Evolutionary conservation across 129 eudicot species (phyloP).

Genomic region (Erigeron canadensis): DNA sequence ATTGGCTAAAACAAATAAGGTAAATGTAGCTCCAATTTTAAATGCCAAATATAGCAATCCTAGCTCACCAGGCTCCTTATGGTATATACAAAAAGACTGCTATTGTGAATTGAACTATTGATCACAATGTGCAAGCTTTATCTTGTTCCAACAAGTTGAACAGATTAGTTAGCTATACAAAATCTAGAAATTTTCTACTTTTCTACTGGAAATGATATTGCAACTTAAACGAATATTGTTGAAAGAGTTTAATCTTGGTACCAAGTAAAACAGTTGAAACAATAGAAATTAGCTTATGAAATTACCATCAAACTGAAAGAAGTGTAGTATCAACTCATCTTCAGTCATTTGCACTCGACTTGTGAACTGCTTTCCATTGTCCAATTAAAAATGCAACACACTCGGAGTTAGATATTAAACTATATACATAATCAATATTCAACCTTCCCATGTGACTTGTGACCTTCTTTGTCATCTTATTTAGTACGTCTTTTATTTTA

Average conservation of each 20-base stretch:
- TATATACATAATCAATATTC: background rate
- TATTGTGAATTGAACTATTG: background rate
- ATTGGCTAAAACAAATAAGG: slow-evolving; percentile 1
- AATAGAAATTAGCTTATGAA: background rate
- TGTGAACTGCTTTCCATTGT: slow-evolving; percentile 42
- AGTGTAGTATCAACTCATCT: slow-evolving; percentile 81
- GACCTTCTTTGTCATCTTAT: too few species aligned
- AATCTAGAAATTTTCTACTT: too few species aligned
- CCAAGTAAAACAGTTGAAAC: slow-evolving; percentile 10
- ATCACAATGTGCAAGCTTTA: too few species aligned
- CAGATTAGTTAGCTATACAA: background rate
- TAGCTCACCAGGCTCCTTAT: background rate
- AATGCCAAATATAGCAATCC: background rate
- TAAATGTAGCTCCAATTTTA: background rate
- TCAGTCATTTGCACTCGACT: slow-evolving; percentile 88
- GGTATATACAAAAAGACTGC: background rate
- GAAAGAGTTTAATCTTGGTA: background rate
- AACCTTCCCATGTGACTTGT: background rate
- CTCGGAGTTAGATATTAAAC: background rate
- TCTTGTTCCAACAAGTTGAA: slow-evolving; percentile 5
- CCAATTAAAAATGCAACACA: slow-evolving; percentile 16
- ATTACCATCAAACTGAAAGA: slow-evolving; percentile 94
- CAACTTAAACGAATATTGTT: background rate
- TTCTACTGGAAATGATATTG: background rate
- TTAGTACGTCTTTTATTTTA: too few species aligned